phyloP scores from a whole-genome alignment of 2,329 filamentous ascomycete genomes.

The Rhynchosporium agropyri region DNA sequence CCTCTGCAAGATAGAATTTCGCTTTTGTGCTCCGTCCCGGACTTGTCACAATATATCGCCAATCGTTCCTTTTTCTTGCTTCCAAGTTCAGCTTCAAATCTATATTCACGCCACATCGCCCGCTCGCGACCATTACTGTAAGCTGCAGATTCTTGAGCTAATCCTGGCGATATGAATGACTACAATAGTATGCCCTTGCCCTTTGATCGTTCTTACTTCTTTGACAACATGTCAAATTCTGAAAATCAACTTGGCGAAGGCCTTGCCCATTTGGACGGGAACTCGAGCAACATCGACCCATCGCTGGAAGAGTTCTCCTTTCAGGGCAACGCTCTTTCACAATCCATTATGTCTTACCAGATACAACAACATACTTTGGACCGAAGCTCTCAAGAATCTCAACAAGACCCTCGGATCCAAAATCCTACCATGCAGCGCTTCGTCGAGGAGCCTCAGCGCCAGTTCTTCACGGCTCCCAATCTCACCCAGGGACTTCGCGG shows the following conservation, averaged over 20 bases:
- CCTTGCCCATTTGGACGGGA: background rate
- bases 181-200: background rate
- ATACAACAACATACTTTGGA: constrained; percentile 11
- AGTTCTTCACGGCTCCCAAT: constrained; percentile 26
- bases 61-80: background rate
- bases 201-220: background rate
- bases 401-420: constrained; percentile 3
- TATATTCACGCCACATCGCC: background rate
- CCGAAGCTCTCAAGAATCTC: background rate
- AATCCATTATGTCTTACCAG: background rate
- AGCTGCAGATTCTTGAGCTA: background rate
- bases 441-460: constrained; percentile 27
- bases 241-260: constrained; percentile 2
- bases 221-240: constrained; percentile 8
- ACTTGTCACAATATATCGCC: background rate
- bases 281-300: constrained; percentile 29
- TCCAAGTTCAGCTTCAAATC: background rate
- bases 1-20: background rate
- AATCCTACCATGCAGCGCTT: constrained; percentile 29
- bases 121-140: too few relatives aligned
- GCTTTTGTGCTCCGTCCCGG: background rate
- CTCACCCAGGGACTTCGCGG: background rate
- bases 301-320: constrained; percentile 13
- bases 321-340: constrained; percentile 7
- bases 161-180: background rate